Conservation (phyloP, 2,329 filamentous ascomycete species). For the Aureobasidium subglaciale region DNA sequence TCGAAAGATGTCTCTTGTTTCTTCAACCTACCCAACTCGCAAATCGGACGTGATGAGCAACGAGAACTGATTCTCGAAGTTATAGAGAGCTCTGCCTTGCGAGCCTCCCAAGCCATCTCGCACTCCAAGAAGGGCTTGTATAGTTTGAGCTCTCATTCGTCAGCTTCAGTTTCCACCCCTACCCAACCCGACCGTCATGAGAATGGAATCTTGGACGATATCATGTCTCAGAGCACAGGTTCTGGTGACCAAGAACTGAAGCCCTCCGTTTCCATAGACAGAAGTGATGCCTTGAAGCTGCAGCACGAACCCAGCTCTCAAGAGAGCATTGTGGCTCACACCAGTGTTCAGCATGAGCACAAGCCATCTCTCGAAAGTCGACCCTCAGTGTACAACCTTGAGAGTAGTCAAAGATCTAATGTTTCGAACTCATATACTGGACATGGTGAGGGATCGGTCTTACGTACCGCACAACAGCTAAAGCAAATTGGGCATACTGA, state of each 20-base stretch:
- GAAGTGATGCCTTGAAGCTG: neutral
- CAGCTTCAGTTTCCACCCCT: constrained; percentile 19
- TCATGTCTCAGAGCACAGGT: constrained; percentile 37
- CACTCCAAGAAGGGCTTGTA: constrained; percentile 37
- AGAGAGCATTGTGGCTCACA: constrained; percentile 16
- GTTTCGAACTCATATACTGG: neutral
- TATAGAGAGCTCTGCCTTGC: constrained; percentile 68
- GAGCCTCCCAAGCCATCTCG: constrained; percentile 40
- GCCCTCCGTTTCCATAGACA: neutral
- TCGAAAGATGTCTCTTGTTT: constrained; percentile 87
- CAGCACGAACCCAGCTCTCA: constrained; percentile 23
- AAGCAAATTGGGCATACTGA: constrained; percentile 52
- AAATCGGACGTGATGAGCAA: constrained; percentile 74
- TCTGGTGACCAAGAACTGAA: constrained; percentile 12
- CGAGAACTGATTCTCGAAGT: constrained; percentile 62
- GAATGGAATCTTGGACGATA: constrained; percentile 33
- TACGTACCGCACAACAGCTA: constrained; percentile 41
- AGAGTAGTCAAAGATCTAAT: constrained; percentile 1
- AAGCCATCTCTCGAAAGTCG: constrained; percentile 17
- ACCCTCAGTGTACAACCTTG: neutral
- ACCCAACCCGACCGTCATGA: constrained; percentile 24
- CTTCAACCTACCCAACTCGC: constrained; percentile 73
- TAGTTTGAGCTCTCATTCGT: constrained; percentile 42
- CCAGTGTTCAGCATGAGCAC: constrained; percentile 2
- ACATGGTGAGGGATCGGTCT: constrained; percentile 17